Conservation (phyloP, 768 basidiomycete genomes). For the Ramaria sp. region DNA sequence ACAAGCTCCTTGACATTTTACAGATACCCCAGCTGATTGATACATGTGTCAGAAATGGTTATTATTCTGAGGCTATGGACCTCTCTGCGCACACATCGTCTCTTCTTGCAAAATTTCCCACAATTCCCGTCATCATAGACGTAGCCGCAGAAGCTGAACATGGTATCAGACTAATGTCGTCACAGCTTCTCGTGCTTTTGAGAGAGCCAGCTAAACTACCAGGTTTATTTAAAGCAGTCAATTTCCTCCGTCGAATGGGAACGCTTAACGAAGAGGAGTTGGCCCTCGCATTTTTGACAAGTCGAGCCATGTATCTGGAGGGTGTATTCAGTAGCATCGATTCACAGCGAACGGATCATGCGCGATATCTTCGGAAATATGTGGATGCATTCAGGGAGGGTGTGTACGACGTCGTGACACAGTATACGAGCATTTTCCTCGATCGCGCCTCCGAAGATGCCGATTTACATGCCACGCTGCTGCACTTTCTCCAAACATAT, state of each 20-base stretch:
- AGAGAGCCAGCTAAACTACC: slow-evolving; percentile 85
- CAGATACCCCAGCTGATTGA: slow-evolving; percentile 87
- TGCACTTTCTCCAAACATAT: slow-evolving; percentile 8
- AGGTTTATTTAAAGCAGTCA: slow-evolving; percentile 80
- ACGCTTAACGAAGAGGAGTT: slow-evolving; percentile 62
- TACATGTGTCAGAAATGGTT: slow-evolving; percentile 86
- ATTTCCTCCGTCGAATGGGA: slow-evolving; percentile 77
- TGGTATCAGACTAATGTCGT: slow-evolving; percentile 61
- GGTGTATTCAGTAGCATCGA: slow-evolving; percentile 43
- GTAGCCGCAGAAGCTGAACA: slow-evolving; percentile 57
- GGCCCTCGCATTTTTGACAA: slow-evolving; percentile 75
- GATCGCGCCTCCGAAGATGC: slow-evolving; percentile 37
- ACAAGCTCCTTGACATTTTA: slow-evolving; percentile 84
- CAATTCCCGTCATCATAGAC: slow-evolving; percentile 43
- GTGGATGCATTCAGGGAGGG: slow-evolving; percentile 89
- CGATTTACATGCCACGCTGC: slow-evolving; percentile 9
- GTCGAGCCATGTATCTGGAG: slow-evolving; percentile 54
- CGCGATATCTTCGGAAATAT: slow-evolving; percentile 73
- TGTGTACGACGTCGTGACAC: slow-evolving; percentile 84
- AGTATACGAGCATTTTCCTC: slow-evolving; percentile 83
- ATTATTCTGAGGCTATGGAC: slow-evolving; percentile 86
- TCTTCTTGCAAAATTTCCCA: slow-evolving; percentile 28
- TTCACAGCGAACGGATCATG: slow-evolving; percentile 39
- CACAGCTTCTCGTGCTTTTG: slow-evolving; percentile 66
- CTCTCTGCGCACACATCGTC: slow-evolving; percentile 61